phyloP scores from a whole-genome alignment of 176 grass and related monocot species.

The Pontederia crassipes region DNA sequence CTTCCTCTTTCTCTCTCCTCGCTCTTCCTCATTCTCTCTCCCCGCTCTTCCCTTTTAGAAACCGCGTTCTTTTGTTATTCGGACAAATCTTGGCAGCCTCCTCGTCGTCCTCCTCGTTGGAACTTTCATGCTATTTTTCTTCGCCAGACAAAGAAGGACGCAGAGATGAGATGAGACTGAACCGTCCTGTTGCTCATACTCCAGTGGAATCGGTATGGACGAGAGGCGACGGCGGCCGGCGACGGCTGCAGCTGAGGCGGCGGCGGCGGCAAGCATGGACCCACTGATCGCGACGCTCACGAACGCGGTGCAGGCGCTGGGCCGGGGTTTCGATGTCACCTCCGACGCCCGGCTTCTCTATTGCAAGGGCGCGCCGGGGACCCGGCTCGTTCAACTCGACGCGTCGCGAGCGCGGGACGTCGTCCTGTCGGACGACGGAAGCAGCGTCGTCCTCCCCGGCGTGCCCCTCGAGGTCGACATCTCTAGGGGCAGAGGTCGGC shows the following conservation, averaged over 20 bases:
- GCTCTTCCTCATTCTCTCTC: too few relatives aligned
- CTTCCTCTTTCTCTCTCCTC: too few relatives aligned
- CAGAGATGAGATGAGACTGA: too few relatives aligned
- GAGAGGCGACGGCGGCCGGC: background rate
- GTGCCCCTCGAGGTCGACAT: constrained; percentile 51
- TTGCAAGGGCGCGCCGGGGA: constrained; percentile 21
- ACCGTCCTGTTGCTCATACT: too few relatives aligned
- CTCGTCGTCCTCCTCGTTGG: too few relatives aligned
- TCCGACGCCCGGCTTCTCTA: constrained; percentile 23
- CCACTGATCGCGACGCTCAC: constrained; percentile 16
- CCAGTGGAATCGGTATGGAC: too few relatives aligned
- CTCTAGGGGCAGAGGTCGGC: constrained; percentile 15
- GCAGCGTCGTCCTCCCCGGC: constrained; percentile 31
- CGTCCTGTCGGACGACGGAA: constrained; percentile 5
- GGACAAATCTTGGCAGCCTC: too few relatives aligned
- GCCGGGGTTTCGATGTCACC: constrained; percentile 22
- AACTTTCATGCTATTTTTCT: too few relatives aligned
- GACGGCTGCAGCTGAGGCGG: background rate
- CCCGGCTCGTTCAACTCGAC: constrained; percentile 21
- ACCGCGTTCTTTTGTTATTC: too few relatives aligned
- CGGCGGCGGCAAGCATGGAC: background rate
- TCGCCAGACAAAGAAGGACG: too few relatives aligned
- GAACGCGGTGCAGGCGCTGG: constrained; percentile 21
- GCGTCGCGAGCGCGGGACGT: background rate
- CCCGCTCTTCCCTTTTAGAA: too few relatives aligned